A percentile compares a stretch with the other conserved stretches of the same genome.
phyloP scores from a whole-genome alignment of 2,329 filamentous ascomycete species.

The Emmonsia crescens region DNA sequence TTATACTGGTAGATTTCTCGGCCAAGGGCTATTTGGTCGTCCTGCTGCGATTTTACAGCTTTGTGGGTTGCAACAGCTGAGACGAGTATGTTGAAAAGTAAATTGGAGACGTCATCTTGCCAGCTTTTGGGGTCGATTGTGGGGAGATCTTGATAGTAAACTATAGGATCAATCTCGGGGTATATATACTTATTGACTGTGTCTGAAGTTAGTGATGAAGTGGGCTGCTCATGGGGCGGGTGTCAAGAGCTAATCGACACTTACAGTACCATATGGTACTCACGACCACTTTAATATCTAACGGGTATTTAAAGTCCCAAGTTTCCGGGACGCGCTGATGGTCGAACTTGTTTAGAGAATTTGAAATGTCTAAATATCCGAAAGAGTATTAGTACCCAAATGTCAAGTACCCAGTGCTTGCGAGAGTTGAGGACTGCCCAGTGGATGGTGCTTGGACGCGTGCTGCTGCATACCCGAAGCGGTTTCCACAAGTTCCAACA shows the following conservation, averaged over 20 bases:
- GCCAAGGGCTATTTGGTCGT: constrained; percentile 7
- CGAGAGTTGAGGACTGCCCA: too few relatives aligned
- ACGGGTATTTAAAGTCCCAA: constrained; percentile 6
- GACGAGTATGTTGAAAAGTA: constrained; percentile 10
- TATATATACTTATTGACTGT: constrained; percentile 12
- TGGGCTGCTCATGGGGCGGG: not conserved
- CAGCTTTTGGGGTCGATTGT: constrained; percentile 9
- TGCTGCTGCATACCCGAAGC: not conserved
- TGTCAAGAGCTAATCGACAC: not conserved
- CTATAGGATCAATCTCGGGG: constrained; percentile 12
- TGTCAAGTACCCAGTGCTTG: not conserved
- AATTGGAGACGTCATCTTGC: constrained; percentile 9
- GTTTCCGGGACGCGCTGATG: not conserved
- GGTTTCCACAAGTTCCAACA: not conserved
- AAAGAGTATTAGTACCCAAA: not conserved
- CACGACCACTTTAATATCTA: constrained; percentile 10
- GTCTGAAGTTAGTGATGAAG: not conserved
- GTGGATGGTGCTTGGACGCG: not conserved
- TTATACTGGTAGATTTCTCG: constrained; percentile 12
- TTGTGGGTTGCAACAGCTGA: constrained; percentile 11
- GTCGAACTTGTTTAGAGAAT: constrained; percentile 1
- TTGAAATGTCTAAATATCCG: not conserved
- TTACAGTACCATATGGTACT: constrained; percentile 13
- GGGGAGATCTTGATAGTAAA: constrained; percentile 4
- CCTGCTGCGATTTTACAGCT: constrained; percentile 8